A percentile compares a stretch with the other conserved stretches of the same genome.
phyloP scores from a whole-genome alignment of 2,329 filamentous ascomycete genomes.

The Colletotrichum somersetense region DNA sequence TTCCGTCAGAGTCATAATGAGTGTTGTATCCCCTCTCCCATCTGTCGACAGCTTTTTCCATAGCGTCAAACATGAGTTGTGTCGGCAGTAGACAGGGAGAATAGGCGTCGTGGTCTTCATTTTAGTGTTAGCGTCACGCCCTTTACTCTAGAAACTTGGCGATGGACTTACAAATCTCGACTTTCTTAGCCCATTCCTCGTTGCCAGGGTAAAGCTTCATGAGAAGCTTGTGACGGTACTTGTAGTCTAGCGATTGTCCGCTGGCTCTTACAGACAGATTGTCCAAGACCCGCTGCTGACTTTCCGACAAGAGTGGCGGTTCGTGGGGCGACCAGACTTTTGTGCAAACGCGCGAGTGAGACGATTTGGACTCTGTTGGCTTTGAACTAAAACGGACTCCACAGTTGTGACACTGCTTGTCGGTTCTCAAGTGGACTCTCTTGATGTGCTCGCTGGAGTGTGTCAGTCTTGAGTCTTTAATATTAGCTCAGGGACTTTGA shows the following conservation, averaged over 20 bases:
- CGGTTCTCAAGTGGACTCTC: conserved; percentile 37
- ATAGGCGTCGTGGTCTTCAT: conserved; percentile 37
- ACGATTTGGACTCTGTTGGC: conserved; percentile 38
- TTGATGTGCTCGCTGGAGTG: conserved; percentile 35
- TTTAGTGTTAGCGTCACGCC: neutral
- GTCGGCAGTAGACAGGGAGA: conserved; percentile 35
- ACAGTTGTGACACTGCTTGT: conserved; percentile 40
- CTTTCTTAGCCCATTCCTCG: conserved; percentile 37
- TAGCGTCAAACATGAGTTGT: conserved; percentile 39
- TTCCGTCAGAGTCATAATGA: conserved; percentile 37
- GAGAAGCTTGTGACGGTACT: conserved; percentile 38
- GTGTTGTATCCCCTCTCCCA: conserved; percentile 37
- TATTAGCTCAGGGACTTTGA: neutral
- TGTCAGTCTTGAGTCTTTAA: conserved; percentile 12
- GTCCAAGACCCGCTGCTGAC: conserved; percentile 36
- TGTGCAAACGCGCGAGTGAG: conserved; percentile 31
- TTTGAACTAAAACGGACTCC: conserved; percentile 35
- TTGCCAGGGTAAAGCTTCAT: conserved; percentile 40
- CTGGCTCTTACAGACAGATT: conserved; percentile 34
- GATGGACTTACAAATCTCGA: conserved; percentile 35
- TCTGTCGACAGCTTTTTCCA: conserved; percentile 36
- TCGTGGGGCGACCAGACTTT: conserved; percentile 36
- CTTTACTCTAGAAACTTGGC: no score
- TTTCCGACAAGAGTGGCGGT: conserved; percentile 29
- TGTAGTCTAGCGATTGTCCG: conserved; percentile 37